A percentile compares a stretch with the other conserved stretches of the same genome.
Evolutionary conservation across 2,329 filamentous ascomycete genomes (phyloP).

Genomic region (Pseudogymnoascus verrucosus): DNA sequence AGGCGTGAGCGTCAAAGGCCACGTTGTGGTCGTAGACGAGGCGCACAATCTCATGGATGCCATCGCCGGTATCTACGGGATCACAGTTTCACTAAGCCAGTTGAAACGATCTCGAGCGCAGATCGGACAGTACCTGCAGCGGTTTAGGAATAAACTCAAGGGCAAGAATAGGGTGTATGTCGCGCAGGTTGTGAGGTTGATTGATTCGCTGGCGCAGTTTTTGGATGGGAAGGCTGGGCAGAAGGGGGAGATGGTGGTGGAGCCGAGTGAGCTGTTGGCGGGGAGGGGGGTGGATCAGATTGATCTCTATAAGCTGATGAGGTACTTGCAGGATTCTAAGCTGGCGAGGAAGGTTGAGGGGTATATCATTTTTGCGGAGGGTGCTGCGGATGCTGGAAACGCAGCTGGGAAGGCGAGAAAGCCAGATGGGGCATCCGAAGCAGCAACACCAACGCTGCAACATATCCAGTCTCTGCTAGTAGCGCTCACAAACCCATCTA

Average conservation of each 20-base stretch:
- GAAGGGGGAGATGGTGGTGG: conserved; percentile 57
- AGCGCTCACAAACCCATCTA: conserved; percentile 78
- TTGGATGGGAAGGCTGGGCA: conserved; percentile 43
- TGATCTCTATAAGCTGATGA: conserved; percentile 80
- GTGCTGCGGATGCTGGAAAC: conserved; percentile 15
- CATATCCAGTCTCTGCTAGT: conserved; percentile 64
- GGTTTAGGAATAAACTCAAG: conserved; percentile 80
- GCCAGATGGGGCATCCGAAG: conserved; percentile 12
- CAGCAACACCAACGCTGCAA: conserved; percentile 28
- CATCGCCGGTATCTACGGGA: conserved; percentile 77
- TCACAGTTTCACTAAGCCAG: conserved; percentile 65
- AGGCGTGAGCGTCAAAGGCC: conserved; percentile 74
- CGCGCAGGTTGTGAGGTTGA: conserved; percentile 73
- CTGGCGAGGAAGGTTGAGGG: conserved; percentile 91
- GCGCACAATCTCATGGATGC: conserved; percentile 98
- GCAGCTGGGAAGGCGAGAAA: conserved; percentile 17
- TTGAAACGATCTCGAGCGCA: conserved; percentile 65
- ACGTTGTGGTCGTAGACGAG: conserved; percentile 93
- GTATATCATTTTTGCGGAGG: conserved; percentile 59
- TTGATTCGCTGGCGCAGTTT: conserved; percentile 69
- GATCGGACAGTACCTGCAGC: conserved; percentile 73
- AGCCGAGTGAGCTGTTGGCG: conserved; percentile 63
- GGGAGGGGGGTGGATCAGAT: conserved; percentile 90
- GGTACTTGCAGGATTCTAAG: conserved; percentile 86
- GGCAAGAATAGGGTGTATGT: conserved; percentile 89